Base-by-base conservation (phyloP, 1,284 basidiomycete species). In the Cystobasidium sp. region DNA sequence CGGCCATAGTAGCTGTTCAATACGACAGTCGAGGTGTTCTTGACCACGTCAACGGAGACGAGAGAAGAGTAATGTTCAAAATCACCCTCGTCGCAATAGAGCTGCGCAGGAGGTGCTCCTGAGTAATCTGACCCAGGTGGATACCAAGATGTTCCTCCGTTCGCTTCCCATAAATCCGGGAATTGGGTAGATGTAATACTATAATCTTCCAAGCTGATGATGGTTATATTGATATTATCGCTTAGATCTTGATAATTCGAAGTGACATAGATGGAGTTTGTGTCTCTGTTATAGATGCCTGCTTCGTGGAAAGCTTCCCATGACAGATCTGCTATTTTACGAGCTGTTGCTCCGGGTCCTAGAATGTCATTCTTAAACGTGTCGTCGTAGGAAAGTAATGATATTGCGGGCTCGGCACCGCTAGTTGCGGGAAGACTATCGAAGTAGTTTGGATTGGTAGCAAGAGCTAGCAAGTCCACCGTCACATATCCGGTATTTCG, bases 211-310 rank as follows among this genome's bases (percentile, higher is more conserved):
- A 31, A 5, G 5, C 5, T 31, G 1, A 31, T 31, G 1, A 31
- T 31, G 31, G 31, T 31, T 31, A 31, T 31, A 31, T 31, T 31
- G 31, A 31, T 31, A 31, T 31, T 31, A 80, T 81, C 10, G 81
- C 39, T 37, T 52, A 56, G 16, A 20, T 56, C 52, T 43, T 56
- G 51, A 56, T 16, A 41, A 41, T 68, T 68, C 1, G 52, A 56
- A 9, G 66, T 31, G 12, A 43, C 51, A 51, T 56, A 68, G 6
- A 68, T 18, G 24, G 66, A 68, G n/a, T 68, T 43, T 12, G 24
- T 68, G 5, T 46, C 51, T 18, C 53, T 14, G 14, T 53, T 41
- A 20, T 68, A 68, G 66, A 68, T 51, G 31, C 66, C 66, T 37
- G 51, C 66, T 56, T 68, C 66, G 51, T 68, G 66, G 51, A 55